Base-by-base conservation (phyloP, 495 filamentous ascomycete species). In the Hyaloscypha variabilis region DNA sequence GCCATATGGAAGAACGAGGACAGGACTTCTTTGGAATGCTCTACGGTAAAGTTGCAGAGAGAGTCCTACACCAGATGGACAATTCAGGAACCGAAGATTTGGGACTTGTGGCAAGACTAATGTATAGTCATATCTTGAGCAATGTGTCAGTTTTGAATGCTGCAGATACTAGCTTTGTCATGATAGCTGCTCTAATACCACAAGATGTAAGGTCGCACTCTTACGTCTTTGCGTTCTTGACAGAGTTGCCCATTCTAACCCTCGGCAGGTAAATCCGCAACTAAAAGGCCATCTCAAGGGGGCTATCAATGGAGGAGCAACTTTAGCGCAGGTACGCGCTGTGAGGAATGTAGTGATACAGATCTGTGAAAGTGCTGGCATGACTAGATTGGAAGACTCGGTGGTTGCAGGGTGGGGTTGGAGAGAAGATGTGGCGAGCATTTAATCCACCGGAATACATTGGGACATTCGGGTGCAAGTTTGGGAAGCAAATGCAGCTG, bases 181-280 rank as follows among this genome's bases (percentile, higher is more conserved):
- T 87, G 56, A 72, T 87, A n/a, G 83, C 84, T n/a, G 85, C 78
- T 6, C 63, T 87, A 62, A 79, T 85, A 42, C 82, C 82, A 17
- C 82, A 84, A 73, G 82, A 85, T 67, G 81, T 83, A 68, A 3
- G 58, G 1, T 1, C 51, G n/a, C n/a, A n/a, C n/a, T n/a, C n/a
- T n/a, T n/a, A n/a, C n/a, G n/a, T n/a, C n/a, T n/a, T n/a, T n/a
- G n/a, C n/a, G n/a, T n/a, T n/a, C n/a, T n/a, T n/a, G n/a, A 54
- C 8, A 17, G 51, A 54, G 26, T 10, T 17, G n/a, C 8, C 21
- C 17, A 10, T 24, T 42, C 19, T 66, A 21, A 57, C 23, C 54
- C 31, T 58, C 14, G 2, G 26, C 67, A 82, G 80, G 78, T 85
- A 14, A 85, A 85, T 34, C 81, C 82, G 17, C 84, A 87, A 64